phyloP scores from a whole-genome alignment of 2,329 filamentous ascomycete species.

The Pseudogymnoascus sp. region DNA sequence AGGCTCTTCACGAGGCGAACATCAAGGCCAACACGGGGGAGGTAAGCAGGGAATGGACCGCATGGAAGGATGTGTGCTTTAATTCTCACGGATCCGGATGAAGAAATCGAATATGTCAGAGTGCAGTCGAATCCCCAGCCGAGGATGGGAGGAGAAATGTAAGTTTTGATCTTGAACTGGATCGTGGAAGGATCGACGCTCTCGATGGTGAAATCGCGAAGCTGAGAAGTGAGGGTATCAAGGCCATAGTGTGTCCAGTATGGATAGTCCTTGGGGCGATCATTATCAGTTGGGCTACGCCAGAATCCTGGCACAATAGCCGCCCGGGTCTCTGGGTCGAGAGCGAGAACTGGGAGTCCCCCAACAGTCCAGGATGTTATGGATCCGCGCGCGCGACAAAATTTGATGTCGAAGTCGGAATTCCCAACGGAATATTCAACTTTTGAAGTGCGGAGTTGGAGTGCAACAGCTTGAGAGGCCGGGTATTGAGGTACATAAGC shows the following conservation, averaged over 20 bases:
- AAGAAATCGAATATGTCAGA: constrained; percentile 43
- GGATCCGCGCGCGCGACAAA: constrained; percentile 37
- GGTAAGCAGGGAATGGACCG: constrained; percentile 40
- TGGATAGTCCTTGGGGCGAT: constrained; percentile 42
- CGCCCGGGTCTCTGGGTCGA: constrained; percentile 28
- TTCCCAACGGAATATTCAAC: constrained; percentile 25
- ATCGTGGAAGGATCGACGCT: constrained; percentile 25
- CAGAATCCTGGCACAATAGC: constrained; percentile 45
- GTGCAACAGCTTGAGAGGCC: constrained; percentile 8
- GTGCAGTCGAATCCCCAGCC: constrained; percentile 47
- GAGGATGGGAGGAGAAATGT: constrained; percentile 49
- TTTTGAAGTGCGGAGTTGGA: constrained; percentile 13
- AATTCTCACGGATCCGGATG: constrained; percentile 37
- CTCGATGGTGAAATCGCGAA: constrained; percentile 33
- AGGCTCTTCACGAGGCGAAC: constrained; percentile 41
- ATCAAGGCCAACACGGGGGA: constrained; percentile 55
- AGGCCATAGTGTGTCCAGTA: constrained; percentile 50
- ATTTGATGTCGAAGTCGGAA: constrained; percentile 32
- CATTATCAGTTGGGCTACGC: constrained; percentile 59
- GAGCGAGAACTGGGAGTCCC: constrained; percentile 29
- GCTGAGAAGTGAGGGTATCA: constrained; percentile 37
- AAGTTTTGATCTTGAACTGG: constrained; percentile 36
- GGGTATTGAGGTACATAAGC: constrained; percentile 15
- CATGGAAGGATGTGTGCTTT: constrained; percentile 37
- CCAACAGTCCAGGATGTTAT: constrained; percentile 35